Evolutionary conservation across 306 rosid species (phyloP).

Genomic region (Rosa multiflora): DNA sequence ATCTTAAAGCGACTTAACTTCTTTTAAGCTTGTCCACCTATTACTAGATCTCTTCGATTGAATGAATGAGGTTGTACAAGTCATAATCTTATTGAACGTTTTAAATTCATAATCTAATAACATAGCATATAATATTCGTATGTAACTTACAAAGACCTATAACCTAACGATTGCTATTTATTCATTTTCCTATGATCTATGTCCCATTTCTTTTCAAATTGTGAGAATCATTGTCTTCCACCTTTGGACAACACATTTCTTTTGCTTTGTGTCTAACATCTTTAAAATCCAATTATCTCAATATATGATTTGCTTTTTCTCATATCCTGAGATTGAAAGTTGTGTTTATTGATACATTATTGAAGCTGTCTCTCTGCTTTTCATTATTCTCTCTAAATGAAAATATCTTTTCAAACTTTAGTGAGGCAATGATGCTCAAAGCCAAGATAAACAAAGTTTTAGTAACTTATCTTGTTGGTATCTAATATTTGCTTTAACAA

Average conservation of each 20-base stretch:
- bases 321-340: constrained; percentile 26
- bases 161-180: no score
- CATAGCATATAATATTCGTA: no score
- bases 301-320: constrained; percentile 12
- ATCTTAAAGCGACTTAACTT: no score
- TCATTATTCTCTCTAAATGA: constrained; percentile 38
- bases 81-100: no score
- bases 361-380: constrained; percentile 26
- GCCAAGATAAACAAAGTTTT: constrained; percentile 35
- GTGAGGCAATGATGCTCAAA: constrained; percentile 42
- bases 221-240: constrained; percentile 44
- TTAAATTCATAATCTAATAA: no score
- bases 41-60: no score
- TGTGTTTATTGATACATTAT: constrained; percentile 13
- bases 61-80: no score
- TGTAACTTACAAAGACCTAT: no score
- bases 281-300: constrained; percentile 19
- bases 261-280: constrained; percentile 29
- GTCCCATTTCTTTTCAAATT: constrained; percentile 5
- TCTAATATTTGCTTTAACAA: constrained; percentile 47
- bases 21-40: no score
- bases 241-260: constrained; percentile 19
- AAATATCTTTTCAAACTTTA: constrained; percentile 33
- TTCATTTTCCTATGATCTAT: not conserved
- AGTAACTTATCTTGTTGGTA: constrained; percentile 59